Conservation (phyloP, 2,329 filamentous ascomycete genomes). For the Podosphaera xanthii region DNA sequence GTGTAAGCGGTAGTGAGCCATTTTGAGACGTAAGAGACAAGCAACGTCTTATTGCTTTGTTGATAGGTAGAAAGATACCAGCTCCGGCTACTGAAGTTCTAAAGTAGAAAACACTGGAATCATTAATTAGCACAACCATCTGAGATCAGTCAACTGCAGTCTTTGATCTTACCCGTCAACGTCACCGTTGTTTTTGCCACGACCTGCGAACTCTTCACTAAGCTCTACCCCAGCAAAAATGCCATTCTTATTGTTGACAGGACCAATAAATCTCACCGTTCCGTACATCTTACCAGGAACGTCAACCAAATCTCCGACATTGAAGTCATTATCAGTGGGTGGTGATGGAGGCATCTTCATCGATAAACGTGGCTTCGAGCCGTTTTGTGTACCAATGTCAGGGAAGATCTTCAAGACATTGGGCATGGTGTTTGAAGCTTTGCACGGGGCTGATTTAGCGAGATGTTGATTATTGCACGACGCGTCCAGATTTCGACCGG, state of each 20-base stretch:
- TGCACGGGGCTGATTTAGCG: background rate
- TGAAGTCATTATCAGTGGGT: constrained; percentile 32
- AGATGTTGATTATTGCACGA: background rate
- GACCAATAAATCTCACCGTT: constrained; percentile 69
- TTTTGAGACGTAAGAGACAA: constrained; percentile 27
- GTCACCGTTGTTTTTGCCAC: constrained; percentile 89
- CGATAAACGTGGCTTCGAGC: background rate
- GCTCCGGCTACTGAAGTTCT: constrained; percentile 53
- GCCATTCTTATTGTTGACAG: constrained; percentile 72
- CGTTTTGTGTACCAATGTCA: background rate
- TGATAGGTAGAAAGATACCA: constrained; percentile 79
- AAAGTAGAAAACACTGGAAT: constrained; percentile 50
- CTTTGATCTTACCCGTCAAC: constrained; percentile 56
- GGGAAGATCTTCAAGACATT: background rate
- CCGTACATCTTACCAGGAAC: constrained; percentile 87
- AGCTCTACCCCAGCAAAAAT: constrained; percentile 85
- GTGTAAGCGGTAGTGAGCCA: constrained; percentile 38
- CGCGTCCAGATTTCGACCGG: background rate
- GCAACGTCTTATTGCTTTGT: constrained; percentile 51
- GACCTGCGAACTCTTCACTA: constrained; percentile 50
- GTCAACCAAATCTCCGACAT: constrained; percentile 66
- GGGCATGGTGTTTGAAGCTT: background rate
- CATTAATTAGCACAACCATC: background rate
- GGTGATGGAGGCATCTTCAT: constrained; percentile 28
- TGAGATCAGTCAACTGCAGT: background rate